Evolutionary conservation across 257 asterid genomes (phyloP).

Genomic region (Apocynum venetum): DNA sequence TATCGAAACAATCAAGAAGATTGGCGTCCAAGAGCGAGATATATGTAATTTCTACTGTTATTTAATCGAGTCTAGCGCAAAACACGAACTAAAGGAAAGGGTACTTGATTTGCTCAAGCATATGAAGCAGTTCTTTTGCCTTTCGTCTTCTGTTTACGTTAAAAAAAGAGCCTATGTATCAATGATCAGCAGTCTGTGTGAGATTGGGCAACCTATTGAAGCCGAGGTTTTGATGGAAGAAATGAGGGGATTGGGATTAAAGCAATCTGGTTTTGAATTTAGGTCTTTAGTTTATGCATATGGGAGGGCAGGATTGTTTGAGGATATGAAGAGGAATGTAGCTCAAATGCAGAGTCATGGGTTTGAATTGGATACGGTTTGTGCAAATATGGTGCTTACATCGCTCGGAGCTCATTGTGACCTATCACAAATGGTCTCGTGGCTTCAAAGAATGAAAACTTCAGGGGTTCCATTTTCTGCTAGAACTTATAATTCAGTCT

Average conservation of each 20-base stretch:
- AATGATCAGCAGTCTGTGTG: constrained; percentile 55
- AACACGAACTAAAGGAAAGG: constrained; percentile 41
- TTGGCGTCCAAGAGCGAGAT: constrained; percentile 54
- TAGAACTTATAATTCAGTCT: constrained; percentile 69
- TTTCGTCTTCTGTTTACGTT: constrained; percentile 53
- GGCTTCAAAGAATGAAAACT: constrained; percentile 62
- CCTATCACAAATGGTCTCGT: constrained; percentile 47
- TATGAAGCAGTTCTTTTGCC: constrained; percentile 35
- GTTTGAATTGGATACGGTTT: constrained; percentile 60
- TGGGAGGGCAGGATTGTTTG: constrained; percentile 62
- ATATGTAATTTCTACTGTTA: constrained; percentile 57
- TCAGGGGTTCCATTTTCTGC: constrained; percentile 38
- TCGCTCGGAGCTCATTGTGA: constrained; percentile 59
- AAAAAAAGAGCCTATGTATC: constrained; percentile 61
- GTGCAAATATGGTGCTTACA: constrained; percentile 75
- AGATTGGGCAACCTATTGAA: constrained; percentile 53
- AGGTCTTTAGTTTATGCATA: constrained; percentile 63
- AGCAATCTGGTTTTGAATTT: constrained; percentile 50
- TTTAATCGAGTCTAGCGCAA: constrained; percentile 49
- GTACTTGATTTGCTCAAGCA: constrained; percentile 36
- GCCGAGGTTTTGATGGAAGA: constrained; percentile 63
- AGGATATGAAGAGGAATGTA: constrained; percentile 65
- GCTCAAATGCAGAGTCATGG: constrained; percentile 53
- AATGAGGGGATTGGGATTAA: constrained; percentile 57
- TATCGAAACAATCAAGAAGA: constrained; percentile 37